Evolutionary conservation across 2,329 filamentous ascomycete genomes (phyloP).

Genomic region (Phoma sp.): DNA sequence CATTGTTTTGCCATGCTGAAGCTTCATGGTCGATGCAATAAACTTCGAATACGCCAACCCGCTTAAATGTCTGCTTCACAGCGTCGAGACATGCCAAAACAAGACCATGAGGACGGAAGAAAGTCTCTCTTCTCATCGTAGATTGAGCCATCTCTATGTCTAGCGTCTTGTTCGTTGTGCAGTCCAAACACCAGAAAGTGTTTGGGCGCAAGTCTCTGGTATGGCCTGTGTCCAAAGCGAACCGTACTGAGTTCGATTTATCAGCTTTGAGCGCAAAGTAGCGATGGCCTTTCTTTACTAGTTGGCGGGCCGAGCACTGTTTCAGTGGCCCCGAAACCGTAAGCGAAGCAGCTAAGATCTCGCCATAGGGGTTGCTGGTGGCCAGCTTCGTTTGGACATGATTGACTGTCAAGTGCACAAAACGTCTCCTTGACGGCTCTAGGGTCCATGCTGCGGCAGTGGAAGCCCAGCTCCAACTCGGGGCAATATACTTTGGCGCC

Average conservation of each 20-base stretch:
- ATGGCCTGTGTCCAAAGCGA: constrained; percentile 4
- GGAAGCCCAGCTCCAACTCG: constrained; percentile 15
- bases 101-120: constrained; percentile 11
- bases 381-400: not conserved
- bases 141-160: constrained; percentile 1
- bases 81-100: not conserved
- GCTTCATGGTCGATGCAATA: not conserved
- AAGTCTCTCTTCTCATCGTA: not conserved
- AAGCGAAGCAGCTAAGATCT: constrained; percentile 5
- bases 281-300: constrained; percentile 6
- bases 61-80: not conserved
- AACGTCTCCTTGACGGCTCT: not conserved
- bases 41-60: constrained; percentile 7
- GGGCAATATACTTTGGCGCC: not conserved
- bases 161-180: constrained; percentile 1
- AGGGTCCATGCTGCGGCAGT: not conserved
- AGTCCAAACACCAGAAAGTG: constrained; percentile 9
- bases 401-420: not conserved
- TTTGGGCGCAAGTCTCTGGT: not conserved
- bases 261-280: not conserved
- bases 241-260: not conserved
- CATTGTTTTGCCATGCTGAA: not conserved
- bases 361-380: constrained; percentile 12
- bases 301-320: not conserved
- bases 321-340: constrained; percentile 8